These are phyloP conservation scores for Glomus cerebriforme DNA, from an alignment of 192 early-diverging fungal genomes.

Conservation along the genomic window DNA sequence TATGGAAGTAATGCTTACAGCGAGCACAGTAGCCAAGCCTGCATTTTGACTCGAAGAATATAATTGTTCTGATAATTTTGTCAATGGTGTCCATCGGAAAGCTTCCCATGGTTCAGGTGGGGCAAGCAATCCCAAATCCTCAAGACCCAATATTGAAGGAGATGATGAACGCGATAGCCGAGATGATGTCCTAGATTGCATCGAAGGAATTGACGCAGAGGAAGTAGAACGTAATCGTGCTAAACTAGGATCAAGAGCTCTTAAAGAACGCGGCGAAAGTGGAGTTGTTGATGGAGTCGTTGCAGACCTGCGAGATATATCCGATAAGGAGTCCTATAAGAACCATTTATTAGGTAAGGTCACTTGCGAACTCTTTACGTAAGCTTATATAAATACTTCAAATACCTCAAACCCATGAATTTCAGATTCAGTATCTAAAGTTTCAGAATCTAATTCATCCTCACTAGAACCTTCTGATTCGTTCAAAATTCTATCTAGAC, in stretches of 20 bases:
- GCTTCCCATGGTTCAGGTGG: conserved; percentile 56
- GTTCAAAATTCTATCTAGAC: conserved; percentile 60
- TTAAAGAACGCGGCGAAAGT: conserved; percentile 39
- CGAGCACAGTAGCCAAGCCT: conserved; percentile 45
- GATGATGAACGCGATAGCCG: conserved; percentile 38
- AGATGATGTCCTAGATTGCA: conserved; percentile 42
- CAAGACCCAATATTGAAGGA: conserved; percentile 16
- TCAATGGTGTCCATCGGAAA: conserved; percentile 59
- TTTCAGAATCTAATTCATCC: conserved; percentile 50
- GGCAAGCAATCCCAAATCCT: conserved; percentile 33
- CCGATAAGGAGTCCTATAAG: conserved; percentile 31
- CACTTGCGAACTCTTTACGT: conserved; percentile 28
- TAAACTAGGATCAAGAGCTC: conserved; percentile 38
- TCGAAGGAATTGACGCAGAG: conserved; percentile 38
- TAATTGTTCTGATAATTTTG: conserved; percentile 57
- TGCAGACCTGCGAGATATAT: conserved; percentile 25
- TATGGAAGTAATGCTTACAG: conserved; percentile 33
- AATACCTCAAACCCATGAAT: conserved; percentile 46
- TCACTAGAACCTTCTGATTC: conserved; percentile 51
- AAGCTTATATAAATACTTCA: neutral
- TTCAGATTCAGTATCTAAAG: conserved; percentile 49
- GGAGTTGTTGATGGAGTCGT: conserved; percentile 32
- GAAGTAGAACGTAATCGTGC: conserved; percentile 42
- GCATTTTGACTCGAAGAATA: conserved; percentile 48
- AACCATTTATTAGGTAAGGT: neutral